Evolutionary conservation across 176 grass and related monocot genomes (phyloP).

Genomic region (Oropetium thomaeum): DNA sequence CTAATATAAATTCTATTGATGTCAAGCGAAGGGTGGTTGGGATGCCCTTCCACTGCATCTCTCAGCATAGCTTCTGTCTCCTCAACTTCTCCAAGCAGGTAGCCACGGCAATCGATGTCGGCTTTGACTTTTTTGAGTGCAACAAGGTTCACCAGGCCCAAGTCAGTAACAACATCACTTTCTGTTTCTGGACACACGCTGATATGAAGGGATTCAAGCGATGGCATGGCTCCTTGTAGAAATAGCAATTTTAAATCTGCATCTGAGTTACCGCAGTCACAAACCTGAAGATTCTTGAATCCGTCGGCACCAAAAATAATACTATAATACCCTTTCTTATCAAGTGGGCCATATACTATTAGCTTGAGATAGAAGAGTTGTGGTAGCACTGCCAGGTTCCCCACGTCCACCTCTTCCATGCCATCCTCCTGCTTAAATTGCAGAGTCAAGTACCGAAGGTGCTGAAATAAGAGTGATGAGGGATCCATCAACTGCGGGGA

Average conservation of each 20-base stretch:
- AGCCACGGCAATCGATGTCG: no score
- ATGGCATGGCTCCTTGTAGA: neutral
- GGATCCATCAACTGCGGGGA: neutral
- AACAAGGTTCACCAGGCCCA: no score
- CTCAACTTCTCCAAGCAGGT: neutral
- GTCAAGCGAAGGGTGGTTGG: neutral
- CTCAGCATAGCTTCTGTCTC: neutral
- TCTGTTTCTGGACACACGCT: no score
- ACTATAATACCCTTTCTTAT: neutral
- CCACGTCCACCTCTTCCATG: neutral
- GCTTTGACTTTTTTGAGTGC: no score
- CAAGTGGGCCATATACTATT: no score
- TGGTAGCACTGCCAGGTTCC: neutral
- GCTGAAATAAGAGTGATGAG: neutral
- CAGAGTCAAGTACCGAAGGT: accelerated
- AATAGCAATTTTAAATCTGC: neutral
- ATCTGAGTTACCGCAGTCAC: no score
- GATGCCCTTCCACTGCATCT: neutral
- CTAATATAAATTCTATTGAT: no score
- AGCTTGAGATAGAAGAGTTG: neutral
- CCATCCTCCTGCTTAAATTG: accelerated
- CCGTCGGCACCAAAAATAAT: neutral
- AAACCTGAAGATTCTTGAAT: neutral
- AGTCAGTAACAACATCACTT: no score
- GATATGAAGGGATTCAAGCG: neutral